These are phyloP conservation scores for Xanthoconium separans DNA, from an alignment of 1,284 basidiomycete species.

Conservation along the genomic window DNA sequence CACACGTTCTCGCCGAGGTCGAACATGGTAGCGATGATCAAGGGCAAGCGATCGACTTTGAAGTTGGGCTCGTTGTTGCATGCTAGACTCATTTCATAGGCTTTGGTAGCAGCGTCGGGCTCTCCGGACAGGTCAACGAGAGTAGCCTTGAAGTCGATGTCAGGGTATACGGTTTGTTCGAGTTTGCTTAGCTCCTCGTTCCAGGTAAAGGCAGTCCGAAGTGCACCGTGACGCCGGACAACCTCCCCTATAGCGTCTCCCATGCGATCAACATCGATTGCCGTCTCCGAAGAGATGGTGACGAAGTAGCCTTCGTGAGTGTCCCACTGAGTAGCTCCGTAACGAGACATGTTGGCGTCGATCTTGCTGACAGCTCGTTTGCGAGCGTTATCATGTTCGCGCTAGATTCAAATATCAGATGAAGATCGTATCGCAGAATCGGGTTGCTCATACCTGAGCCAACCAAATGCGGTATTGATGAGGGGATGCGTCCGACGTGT, in stretches of 20 bases:
- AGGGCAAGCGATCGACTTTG: slow-evolving; percentile 20
- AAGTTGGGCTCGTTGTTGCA: slow-evolving; percentile 27
- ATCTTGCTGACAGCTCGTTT: slow-evolving; percentile 22
- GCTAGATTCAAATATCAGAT: slow-evolving; percentile 6
- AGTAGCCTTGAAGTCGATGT: slow-evolving; percentile 16
- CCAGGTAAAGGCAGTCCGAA: slow-evolving; percentile 29
- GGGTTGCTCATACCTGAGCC: slow-evolving; percentile 23
- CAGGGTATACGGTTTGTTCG: slow-evolving; percentile 25
- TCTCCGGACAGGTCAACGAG: slow-evolving; percentile 26
- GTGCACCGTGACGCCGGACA: slow-evolving; percentile 25
- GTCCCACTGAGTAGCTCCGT: slow-evolving; percentile 31
- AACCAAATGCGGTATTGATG: slow-evolving; percentile 34
- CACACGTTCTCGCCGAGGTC: slow-evolving; percentile 22
- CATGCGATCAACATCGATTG: slow-evolving; percentile 27
- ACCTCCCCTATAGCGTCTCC: slow-evolving; percentile 23
- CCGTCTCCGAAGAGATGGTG: slow-evolving; percentile 19
- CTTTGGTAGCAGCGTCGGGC: slow-evolving; percentile 21
- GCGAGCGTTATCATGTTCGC: slow-evolving; percentile 22
- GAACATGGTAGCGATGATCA: slow-evolving; percentile 24
- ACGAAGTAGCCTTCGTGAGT: slow-evolving; percentile 30
- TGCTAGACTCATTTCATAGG: slow-evolving; percentile 28
- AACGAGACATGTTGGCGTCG: slow-evolving; percentile 25
- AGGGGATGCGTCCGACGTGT: slow-evolving; percentile 28
- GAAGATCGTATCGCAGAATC: not conserved
- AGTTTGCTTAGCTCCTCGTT: slow-evolving; percentile 28